phyloP scores from a whole-genome alignment of 495 filamentous ascomycete species.

The Stereocaulon alpinum region DNA sequence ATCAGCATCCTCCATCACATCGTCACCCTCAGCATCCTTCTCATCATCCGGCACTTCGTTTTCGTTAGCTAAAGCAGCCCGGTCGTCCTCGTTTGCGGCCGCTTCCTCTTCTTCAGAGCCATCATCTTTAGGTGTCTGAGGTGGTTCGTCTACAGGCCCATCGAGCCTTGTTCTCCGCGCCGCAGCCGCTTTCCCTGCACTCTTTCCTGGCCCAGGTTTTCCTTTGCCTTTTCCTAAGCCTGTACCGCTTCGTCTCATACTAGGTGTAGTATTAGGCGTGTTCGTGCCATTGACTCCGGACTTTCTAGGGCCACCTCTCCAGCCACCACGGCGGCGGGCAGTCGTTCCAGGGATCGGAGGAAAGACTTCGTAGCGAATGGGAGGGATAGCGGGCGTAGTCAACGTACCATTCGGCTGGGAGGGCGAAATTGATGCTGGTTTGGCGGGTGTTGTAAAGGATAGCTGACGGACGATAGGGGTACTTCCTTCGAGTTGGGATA shows the following conservation, averaged over 20 bases:
- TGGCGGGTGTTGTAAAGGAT: conserved; percentile 7
- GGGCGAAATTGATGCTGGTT: background rate
- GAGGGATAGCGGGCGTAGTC: conserved; percentile 17
- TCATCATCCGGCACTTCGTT: conserved; percentile 6
- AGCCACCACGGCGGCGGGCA: conserved; percentile 20
- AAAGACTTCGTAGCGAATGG: conserved; percentile 26
- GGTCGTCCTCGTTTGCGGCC: conserved; percentile 5
- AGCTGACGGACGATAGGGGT: conserved; percentile 3
- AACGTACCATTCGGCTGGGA: conserved; percentile 7
- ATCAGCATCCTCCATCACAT: conserved; percentile 6
- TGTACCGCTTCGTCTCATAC: conserved; percentile 11
- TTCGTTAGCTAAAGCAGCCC: background rate
- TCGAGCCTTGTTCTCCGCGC: conserved; percentile 2
- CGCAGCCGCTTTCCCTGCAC: background rate
- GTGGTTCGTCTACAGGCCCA: background rate
- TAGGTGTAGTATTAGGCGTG: conserved; percentile 14
- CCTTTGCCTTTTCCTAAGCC: conserved; percentile 9
- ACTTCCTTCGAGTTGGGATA: conserved; percentile 10
- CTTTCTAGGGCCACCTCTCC: conserved; percentile 18
- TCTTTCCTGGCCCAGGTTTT: background rate
- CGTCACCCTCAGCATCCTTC: conserved; percentile 15
- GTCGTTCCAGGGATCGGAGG: conserved; percentile 25
- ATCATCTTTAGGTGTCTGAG: background rate
- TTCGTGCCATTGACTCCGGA: conserved; percentile 13
- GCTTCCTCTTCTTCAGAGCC: conserved; percentile 7